Evolutionary conservation across 2,329 filamentous ascomycete species (phyloP), one percentile per base, ranked within the genome.

Genomic region (Eurotiales sp.): DNA sequence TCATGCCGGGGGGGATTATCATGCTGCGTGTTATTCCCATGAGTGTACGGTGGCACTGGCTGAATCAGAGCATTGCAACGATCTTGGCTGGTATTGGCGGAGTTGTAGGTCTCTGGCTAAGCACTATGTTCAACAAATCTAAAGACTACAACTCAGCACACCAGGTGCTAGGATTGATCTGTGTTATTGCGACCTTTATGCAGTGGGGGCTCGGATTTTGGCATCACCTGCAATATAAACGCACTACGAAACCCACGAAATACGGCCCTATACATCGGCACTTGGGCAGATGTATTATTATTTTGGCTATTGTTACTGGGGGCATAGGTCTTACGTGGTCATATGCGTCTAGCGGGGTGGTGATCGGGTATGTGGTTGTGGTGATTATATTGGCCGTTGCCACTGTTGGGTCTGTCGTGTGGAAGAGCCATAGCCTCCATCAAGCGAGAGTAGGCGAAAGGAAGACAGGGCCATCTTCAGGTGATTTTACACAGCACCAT

Each of bases 151-250:
- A 58, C 54, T 68, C 74, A 8, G 60, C 70, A 3, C 76, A 78
- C 60, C 76, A 79, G 55, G 68, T 77, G 56, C 52, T 77, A 48
- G 75, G 75, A 21, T 67, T 77, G 39, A 42, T 75, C 34, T 55
- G 73, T 22, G 58, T 71, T 22, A 56, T 65, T 39, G 60, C 55
- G 0, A 56, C 71, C 8, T 55, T 68, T 23, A 51, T 66, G 7
- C 72, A 74, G 52, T 63, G 67, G 52, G 58, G 63, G 4, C 61
- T 72, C n/a, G 72, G 72, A 14, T 63, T 69, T 41, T 61, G 65
- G 46, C 68, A 73, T 51, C 71, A 73, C 57, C 52, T 63, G 23
- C 56, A 69, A 46, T 72, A 66, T 55, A 59, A 55, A 51, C 55
- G 40, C 15, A 40, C 44, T 21, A 44, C 55, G 17, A 22, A 21